These are phyloP conservation scores for Mariannaea elegans DNA, from an alignment of 2,329 filamentous ascomycete species.

Conservation along the genomic window DNA sequence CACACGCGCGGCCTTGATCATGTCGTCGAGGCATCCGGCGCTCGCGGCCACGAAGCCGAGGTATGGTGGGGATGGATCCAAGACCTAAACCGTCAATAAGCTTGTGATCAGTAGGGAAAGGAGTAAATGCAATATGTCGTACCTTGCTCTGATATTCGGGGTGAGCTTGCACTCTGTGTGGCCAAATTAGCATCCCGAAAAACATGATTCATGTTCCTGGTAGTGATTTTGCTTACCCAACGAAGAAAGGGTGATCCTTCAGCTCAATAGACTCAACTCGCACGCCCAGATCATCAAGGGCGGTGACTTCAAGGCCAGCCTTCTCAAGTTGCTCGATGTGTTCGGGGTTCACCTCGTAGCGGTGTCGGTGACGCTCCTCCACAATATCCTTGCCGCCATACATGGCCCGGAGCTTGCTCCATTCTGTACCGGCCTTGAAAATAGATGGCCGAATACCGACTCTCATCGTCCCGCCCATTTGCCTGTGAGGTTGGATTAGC, in stretches of 20 bases:
- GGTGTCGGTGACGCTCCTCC: slow-evolving; percentile 83
- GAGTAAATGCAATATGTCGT: not conserved
- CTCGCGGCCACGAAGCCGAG: slow-evolving; percentile 63
- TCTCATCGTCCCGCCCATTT: slow-evolving; percentile 84
- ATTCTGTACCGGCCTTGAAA: slow-evolving; percentile 80
- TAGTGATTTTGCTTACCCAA: slow-evolving; percentile 47
- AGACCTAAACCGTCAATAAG: slow-evolving; percentile 56
- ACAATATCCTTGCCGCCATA: slow-evolving; percentile 70
- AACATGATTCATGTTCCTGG: not conserved
- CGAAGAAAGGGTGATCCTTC: slow-evolving; percentile 84
- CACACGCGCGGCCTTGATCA: slow-evolving; percentile 1
- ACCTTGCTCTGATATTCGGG: slow-evolving; percentile 78
- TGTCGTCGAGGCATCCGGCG: slow-evolving; percentile 60
- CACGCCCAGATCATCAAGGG: slow-evolving; percentile 80
- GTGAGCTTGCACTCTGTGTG: slow-evolving; percentile 53
- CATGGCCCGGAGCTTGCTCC: slow-evolving; percentile 78
- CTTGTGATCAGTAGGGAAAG: not conserved
- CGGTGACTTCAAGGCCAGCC: slow-evolving; percentile 78
- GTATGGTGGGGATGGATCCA: slow-evolving; percentile 77
- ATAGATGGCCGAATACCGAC: slow-evolving; percentile 77
- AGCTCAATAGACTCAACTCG: slow-evolving; percentile 88
- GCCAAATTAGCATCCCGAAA: not conserved
- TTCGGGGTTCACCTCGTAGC: slow-evolving; percentile 89
- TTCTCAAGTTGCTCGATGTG: slow-evolving; percentile 74
- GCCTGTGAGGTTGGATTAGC: slow-evolving; percentile 18